phyloP scores from a whole-genome alignment of 768 basidiomycete genomes.

The Tulasnella sp. region DNA sequence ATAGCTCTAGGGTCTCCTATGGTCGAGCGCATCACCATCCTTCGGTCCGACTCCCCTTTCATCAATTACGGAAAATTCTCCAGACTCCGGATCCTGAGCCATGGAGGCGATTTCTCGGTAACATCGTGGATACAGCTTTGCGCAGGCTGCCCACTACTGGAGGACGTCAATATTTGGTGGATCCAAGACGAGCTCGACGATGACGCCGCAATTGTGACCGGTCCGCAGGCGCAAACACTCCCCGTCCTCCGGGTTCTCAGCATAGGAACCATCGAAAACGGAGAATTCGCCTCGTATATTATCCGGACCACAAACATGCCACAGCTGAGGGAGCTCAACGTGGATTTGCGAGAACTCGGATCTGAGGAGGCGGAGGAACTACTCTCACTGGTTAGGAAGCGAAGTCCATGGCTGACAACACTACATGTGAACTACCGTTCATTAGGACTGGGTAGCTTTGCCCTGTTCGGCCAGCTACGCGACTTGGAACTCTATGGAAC shows the following conservation, averaged over 20 bases:
- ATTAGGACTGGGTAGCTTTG: not conserved
- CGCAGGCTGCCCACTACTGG: not conserved
- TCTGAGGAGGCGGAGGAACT: not conserved
- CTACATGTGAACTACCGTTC: not conserved
- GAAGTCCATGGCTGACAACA: not conserved
- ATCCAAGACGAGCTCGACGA: not conserved
- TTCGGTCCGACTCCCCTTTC: not conserved
- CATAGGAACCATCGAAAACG: not conserved
- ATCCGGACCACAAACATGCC: not conserved
- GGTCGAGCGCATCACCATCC: not conserved
- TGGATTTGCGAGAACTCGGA: not conserved
- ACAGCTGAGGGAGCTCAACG: not conserved
- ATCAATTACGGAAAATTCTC: not conserved
- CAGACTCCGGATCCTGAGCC: not conserved
- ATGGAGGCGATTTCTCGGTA: not conserved
- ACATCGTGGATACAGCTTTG: not conserved
- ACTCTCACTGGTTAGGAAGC: not conserved
- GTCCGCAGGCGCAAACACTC: not conserved
- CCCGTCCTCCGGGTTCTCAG: not conserved
- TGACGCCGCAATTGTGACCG: not conserved
- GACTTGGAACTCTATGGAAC: not conserved
- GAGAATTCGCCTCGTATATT: not conserved
- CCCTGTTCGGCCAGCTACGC: not conserved
- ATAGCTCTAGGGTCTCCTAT: not conserved
- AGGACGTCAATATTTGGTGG: not conserved